Percentiles rank a stretch among this genome's conserved stretches.
Conservation (phyloP, 2,329 filamentous ascomycete genomes). For the Verticillium longisporum region DNA sequence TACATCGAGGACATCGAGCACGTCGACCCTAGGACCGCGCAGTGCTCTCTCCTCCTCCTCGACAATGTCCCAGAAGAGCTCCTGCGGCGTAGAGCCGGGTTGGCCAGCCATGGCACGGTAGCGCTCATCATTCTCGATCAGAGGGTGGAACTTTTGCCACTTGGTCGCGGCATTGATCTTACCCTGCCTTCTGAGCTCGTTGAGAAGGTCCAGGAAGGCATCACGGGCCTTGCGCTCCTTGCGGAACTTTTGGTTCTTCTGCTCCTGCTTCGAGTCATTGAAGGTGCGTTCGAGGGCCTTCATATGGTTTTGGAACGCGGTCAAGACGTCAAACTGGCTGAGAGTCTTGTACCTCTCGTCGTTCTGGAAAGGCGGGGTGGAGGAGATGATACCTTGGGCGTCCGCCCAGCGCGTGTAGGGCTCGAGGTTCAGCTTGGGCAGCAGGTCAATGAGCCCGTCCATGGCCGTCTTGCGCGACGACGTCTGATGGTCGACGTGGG, state of each 20-base stretch:
- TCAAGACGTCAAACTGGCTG: conserved; percentile 83
- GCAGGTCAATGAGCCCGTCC: conserved; percentile 70
- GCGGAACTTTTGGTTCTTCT: conserved; percentile 74
- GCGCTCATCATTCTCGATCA: conserved; percentile 73
- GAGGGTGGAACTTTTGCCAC: conserved; percentile 74
- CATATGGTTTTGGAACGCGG: conserved; percentile 90
- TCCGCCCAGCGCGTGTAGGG: conserved; percentile 94
- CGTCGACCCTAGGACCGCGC: conserved; percentile 72
- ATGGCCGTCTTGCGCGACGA: conserved; percentile 71
- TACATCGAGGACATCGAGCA: conserved; percentile 83
- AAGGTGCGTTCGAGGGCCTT: conserved; percentile 84
- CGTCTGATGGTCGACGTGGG: conserved; percentile 71
- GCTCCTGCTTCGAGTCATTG: conserved; percentile 83
- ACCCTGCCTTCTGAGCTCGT: conserved; percentile 65
- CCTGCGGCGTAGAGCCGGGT: conserved; percentile 74
- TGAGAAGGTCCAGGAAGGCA: conserved; percentile 66
- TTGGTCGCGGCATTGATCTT: conserved; percentile 86
- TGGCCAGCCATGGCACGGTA: conserved; percentile 82
- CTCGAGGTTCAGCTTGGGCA: conserved; percentile 76
- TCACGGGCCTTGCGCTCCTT: conserved; percentile 84
- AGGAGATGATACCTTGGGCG: conserved; percentile 74
- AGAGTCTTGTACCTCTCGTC: conserved; percentile 82
- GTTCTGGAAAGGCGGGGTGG: conserved; percentile 67
- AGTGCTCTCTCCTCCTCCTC: conserved; percentile 91
- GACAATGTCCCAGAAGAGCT: conserved; percentile 92